A percentile compares a stretch with the other conserved stretches of the same genome.
phyloP scores from a whole-genome alignment of 805 yeast species.

The Metschnikowia matae region DNA sequence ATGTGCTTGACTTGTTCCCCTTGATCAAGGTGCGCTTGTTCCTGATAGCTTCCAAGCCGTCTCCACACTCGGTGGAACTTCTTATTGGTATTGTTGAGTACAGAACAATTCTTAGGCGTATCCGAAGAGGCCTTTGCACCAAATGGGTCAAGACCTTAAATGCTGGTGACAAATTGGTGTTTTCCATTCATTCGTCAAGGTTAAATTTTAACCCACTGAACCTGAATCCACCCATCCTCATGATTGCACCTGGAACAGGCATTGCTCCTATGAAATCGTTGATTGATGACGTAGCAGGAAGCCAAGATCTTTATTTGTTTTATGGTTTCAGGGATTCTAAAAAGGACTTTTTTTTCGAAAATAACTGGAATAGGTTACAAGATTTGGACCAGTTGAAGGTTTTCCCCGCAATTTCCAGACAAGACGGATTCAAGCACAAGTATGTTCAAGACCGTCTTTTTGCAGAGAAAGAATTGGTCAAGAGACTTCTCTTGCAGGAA shows the following conservation, averaged over 20 bases:
- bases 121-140: conserved; percentile 80
- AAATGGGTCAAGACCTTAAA: conserved; percentile 58
- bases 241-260: conserved; percentile 95
- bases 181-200: conserved; percentile 46
- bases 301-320: conserved; percentile 49
- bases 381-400: conserved; percentile 31
- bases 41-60: conserved; percentile 71
- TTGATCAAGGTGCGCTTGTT: conserved; percentile 74
- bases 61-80: conserved; percentile 48
- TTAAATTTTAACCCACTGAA: conserved; percentile 27
- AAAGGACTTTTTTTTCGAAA: conserved; percentile 66
- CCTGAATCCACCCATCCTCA: conserved; percentile 45
- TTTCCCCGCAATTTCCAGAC: conserved; percentile 45
- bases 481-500: conserved; percentile 48
- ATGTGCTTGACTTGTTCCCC: conserved; percentile 76
- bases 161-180: conserved; percentile 48
- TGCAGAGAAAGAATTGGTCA: conserved; percentile 45
- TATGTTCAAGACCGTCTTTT: conserved; percentile 80
- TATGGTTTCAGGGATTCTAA: conserved; percentile 67
- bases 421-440: conserved; percentile 35
- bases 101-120: conserved; percentile 69
- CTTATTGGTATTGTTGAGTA: conserved; percentile 85
- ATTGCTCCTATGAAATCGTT: conserved; percentile 86
- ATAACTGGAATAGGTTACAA: conserved; percentile 44
- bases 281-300: conserved; percentile 38